phyloP scores from a whole-genome alignment of 225 moss, liverwort and hornwort genomes.

The Neckera pumila region DNA sequence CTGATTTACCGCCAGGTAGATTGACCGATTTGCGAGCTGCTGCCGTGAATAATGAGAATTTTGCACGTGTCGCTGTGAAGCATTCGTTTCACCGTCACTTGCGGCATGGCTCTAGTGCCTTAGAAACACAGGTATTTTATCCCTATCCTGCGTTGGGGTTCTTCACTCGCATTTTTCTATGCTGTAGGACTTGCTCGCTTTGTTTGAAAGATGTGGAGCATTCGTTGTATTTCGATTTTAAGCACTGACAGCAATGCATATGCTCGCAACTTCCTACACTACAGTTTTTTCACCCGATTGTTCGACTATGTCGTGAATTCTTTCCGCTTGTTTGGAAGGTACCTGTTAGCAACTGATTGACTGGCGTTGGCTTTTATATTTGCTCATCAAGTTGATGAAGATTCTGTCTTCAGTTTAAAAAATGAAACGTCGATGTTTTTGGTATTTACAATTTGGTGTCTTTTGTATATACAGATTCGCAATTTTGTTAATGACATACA shows the following conservation, averaged over 20 bases:
- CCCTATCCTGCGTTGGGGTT: not conserved
- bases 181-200: not conserved
- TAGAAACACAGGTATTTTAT: conserved; percentile 79
- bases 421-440: not conserved
- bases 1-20: conserved; percentile 94
- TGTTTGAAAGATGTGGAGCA: not conserved
- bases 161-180: not conserved
- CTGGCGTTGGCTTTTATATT: not conserved
- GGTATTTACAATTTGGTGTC: not conserved
- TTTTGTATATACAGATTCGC: conserved; percentile 53
- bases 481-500: conserved; percentile 99
- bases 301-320: not conserved
- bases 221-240: not conserved
- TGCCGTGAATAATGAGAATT: conserved; percentile 98
- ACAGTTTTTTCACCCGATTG: not conserved
- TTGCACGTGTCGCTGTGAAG: conserved; percentile 91
- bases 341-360: not conserved
- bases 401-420: not conserved
- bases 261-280: not conserved
- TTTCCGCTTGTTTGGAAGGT: not conserved
- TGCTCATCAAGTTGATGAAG: not conserved
- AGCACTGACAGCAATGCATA: not conserved
- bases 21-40: conserved; percentile 97
- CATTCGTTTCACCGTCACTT: conserved; percentile 89
- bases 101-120: conserved; percentile 97